phyloP scores from a whole-genome alignment of 345 rosid genomes.

The Theobroma cacao region DNA sequence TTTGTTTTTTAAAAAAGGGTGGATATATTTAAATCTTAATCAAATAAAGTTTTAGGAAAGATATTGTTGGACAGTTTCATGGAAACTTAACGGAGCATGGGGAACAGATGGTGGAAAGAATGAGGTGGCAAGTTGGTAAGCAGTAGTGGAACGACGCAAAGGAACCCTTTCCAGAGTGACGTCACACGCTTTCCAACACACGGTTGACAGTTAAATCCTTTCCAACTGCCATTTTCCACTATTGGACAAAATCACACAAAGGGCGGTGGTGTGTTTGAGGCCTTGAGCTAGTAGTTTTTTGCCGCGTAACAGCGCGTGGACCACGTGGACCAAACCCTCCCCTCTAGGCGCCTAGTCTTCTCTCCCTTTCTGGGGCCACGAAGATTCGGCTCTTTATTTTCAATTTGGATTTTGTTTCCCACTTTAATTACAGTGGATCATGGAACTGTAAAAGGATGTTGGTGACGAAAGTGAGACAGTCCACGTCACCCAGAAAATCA shows the following conservation, averaged over 20 bases:
- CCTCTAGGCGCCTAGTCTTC: neutral
- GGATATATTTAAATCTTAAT: too few relatives aligned
- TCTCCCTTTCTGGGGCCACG: neutral
- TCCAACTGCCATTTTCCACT: constrained; percentile 8
- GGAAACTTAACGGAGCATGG: neutral
- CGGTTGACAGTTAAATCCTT: constrained; percentile 22
- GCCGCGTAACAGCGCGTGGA: constrained; percentile 11
- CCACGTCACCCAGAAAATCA: neutral
- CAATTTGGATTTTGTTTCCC: neutral
- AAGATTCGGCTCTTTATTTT: neutral
- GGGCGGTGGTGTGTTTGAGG: neutral
- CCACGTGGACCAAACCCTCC: neutral
- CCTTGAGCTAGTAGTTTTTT: neutral
- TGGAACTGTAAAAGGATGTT: neutral
- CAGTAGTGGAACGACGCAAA: neutral
- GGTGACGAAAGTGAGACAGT: neutral
- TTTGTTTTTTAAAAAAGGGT: too few relatives aligned
- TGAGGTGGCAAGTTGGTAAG: constrained; percentile 2
- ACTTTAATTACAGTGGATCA: neutral
- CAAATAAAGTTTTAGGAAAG: too few relatives aligned
- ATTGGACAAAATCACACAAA: neutral
- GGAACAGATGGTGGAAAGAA: neutral
- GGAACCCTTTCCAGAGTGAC: neutral
- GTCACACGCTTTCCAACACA: constrained; percentile 10
- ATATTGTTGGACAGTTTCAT: neutral